Conservation (phyloP, 2,329 filamentous ascomycete genomes). For the Venturia effusa region DNA sequence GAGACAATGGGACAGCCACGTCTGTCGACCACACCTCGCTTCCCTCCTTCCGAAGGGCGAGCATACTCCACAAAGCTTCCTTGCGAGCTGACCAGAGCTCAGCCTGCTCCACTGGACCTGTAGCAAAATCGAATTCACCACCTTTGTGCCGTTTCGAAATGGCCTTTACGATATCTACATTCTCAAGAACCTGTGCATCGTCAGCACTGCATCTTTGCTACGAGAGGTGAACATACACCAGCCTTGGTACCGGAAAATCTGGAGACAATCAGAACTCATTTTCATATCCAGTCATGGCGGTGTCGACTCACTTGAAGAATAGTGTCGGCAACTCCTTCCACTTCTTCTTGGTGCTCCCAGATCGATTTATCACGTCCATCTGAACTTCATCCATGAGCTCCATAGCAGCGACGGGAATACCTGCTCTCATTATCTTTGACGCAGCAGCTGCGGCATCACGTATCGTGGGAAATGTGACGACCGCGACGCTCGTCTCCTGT, state of each 20-base stretch:
- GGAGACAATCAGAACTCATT: constrained; percentile 6
- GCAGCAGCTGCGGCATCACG: constrained; percentile 65
- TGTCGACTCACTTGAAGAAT: constrained; percentile 58
- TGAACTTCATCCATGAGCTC: constrained; percentile 85
- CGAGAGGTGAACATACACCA: constrained; percentile 26
- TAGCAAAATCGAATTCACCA: constrained; percentile 44
- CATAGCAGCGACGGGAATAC: constrained; percentile 64
- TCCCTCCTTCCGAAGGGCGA: constrained; percentile 43
- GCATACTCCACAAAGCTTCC: constrained; percentile 50
- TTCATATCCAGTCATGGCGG: not conserved
- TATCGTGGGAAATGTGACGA: constrained; percentile 69
- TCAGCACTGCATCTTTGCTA: constrained; percentile 21
- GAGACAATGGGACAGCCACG: constrained; percentile 64
- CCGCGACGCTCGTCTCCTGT: constrained; percentile 64
- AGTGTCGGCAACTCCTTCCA: constrained; percentile 71
- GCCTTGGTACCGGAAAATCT: constrained; percentile 64
- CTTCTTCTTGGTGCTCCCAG: constrained; percentile 56
- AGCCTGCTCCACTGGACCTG: constrained; percentile 42
- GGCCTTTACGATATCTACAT: constrained; percentile 56
- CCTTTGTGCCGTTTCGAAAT: constrained; percentile 54
- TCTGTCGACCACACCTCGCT: constrained; percentile 52
- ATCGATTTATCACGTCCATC: constrained; percentile 71
- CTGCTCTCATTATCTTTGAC: constrained; percentile 63
- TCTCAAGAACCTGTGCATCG: constrained; percentile 48
- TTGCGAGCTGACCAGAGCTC: constrained; percentile 51